phyloP scores from a whole-genome alignment of 305 asterid species.

The Petunia hybrid region DNA sequence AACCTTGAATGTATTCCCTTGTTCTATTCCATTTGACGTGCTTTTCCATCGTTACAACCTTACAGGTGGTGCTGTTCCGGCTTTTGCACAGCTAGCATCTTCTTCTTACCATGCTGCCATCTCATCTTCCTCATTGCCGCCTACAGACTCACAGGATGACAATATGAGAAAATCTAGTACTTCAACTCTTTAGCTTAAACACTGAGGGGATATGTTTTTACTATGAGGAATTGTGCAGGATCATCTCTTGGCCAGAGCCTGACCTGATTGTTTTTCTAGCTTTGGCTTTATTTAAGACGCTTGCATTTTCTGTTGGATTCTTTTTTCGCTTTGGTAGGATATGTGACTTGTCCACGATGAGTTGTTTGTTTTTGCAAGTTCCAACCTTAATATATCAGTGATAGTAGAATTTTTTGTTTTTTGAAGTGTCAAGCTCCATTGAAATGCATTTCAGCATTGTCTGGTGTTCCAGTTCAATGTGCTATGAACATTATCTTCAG shows the following conservation, averaged over 20 bases:
- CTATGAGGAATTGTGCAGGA: not conserved
- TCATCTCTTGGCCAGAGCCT: not conserved
- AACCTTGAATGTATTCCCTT: not conserved
- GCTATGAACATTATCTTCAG: no score
- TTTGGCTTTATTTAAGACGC: not conserved
- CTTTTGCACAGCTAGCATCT: constrained; percentile 80
- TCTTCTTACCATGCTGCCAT: constrained; percentile 75
- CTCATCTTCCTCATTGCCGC: constrained; percentile 61
- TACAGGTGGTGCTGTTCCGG: constrained; percentile 89
- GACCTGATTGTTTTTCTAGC: not conserved
- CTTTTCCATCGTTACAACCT: constrained; percentile 24
- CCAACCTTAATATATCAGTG: not conserved
- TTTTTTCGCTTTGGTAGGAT: not conserved
- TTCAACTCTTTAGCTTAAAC: constrained; percentile 39
- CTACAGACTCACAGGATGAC: constrained; percentile 54
- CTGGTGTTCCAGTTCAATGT: no score
- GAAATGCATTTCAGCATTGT: not conserved
- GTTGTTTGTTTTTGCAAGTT: constrained; percentile 6
- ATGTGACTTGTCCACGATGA: not conserved
- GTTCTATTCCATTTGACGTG: not conserved
- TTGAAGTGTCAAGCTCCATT: constrained; percentile 1
- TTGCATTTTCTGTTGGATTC: not conserved
- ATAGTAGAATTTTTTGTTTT: not conserved
- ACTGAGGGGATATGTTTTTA: constrained; percentile 5
- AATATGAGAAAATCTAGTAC: constrained; percentile 39